Evolutionary conservation across 1,284 basidiomycete species (phyloP).

Genomic region (Marasmius oreades): DNA sequence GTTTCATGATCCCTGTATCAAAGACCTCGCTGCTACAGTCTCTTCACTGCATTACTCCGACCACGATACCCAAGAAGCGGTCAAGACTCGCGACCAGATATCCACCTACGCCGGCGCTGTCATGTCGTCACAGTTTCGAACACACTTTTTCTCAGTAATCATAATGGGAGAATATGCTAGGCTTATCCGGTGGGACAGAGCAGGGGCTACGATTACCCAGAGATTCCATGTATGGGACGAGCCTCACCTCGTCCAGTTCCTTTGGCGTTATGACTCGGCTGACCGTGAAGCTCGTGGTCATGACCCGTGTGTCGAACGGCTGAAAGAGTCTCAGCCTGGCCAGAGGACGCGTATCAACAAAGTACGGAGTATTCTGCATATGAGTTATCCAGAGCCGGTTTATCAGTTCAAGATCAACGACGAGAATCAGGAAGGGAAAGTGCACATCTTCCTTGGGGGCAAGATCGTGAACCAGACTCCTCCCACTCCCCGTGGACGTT

Average conservation of each 20-base stretch:
- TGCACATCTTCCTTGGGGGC: too few relatives aligned
- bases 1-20: background rate
- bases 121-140: slow-evolving; percentile 14
- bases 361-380: background rate
- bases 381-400: too few relatives aligned
- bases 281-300: slow-evolving; percentile 14
- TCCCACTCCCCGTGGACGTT: too few relatives aligned
- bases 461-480: too few relatives aligned
- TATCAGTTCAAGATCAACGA: too few relatives aligned
- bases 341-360: background rate
- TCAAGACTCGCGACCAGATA: background rate
- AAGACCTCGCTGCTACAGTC: background rate
- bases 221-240: slow-evolving; percentile 15
- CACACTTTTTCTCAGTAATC: slow-evolving; percentile 17
- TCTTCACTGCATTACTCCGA: background rate
- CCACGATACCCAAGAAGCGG: background rate
- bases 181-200: slow-evolving; percentile 22
- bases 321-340: too few relatives aligned
- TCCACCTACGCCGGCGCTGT: slow-evolving; percentile 10
- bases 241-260: slow-evolving; percentile 16
- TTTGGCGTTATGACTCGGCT: slow-evolving; percentile 17
- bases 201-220: slow-evolving; percentile 17
- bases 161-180: slow-evolving; percentile 14
- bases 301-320: slow-evolving; percentile 13
- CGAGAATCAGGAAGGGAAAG: too few relatives aligned